Evolutionary conservation across 192 early-diverging fungal species (phyloP).

Genomic region (Spizellomyces punctatus): DNA sequence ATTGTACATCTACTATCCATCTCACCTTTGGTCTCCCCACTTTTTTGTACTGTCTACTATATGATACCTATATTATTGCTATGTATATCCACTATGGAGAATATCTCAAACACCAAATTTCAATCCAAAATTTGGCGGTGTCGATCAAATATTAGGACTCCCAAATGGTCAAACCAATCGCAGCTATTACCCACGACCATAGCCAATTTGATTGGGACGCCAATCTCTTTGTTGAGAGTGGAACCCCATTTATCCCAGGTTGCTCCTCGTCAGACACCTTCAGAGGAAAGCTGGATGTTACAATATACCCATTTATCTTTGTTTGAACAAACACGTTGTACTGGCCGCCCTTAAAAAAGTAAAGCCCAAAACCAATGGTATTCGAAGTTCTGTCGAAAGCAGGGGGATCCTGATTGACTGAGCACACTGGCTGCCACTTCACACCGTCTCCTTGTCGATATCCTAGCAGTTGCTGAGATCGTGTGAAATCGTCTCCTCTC

Average conservation of each 20-base stretch:
- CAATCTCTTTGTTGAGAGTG: not conserved
- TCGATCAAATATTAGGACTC: too few species aligned
- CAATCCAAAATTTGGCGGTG: too few species aligned
- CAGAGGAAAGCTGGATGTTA: constrained; percentile 2
- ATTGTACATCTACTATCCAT: too few species aligned
- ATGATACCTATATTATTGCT: too few species aligned
- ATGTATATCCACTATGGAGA: too few species aligned
- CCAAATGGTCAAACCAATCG: not conserved
- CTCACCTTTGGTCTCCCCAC: too few species aligned
- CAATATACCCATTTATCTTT: constrained; percentile 26
- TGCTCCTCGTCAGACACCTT: not conserved
- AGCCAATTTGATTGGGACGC: not conserved
- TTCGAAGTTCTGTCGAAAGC: constrained; percentile 4
- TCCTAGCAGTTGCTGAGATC: not conserved
- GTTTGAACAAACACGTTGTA: constrained; percentile 27
- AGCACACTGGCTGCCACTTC: constrained; percentile 26
- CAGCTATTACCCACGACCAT: not conserved
- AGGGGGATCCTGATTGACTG: constrained; percentile 4
- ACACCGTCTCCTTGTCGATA: constrained; percentile 4
- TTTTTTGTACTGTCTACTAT: too few species aligned
- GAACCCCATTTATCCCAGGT: not conserved
- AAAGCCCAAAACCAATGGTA: constrained; percentile 18
- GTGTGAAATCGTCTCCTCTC: not conserved
- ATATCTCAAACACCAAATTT: too few species aligned
- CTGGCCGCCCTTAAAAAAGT: constrained; percentile 11